Base-by-base conservation (phyloP, 1,284 basidiomycete species). In the Lignosus rhinocerotis region DNA sequence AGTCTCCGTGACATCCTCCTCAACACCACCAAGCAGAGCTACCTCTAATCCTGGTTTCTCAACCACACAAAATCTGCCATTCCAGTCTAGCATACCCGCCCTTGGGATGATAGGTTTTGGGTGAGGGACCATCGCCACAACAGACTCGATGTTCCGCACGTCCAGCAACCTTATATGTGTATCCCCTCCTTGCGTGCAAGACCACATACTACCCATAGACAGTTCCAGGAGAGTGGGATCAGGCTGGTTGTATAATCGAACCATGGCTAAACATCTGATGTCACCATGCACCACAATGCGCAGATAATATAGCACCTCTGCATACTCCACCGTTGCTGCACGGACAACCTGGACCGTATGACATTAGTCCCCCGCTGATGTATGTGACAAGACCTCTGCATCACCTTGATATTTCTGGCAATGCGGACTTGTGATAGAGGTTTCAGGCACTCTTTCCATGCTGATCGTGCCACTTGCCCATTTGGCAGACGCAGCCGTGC, bases 391-490 rank as follows among this genome's bases (percentile, higher is more conserved):
- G 11, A 9, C 7, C 6, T 19, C n/a, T 9, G 41, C n/a, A 14
- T 17, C 25, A 55, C 44, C 38, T 48, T 53, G n/a, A 55, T 46
- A 51, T 55, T 61, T 0, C 60, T 56, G 8, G 56, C 32, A 2
- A 41, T 46, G 33, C 56, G 56, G 1, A 50, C 6, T 16, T 33
- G 8, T 9, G n/a, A 14, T 47, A 41, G 10, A 10, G 30, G 7
- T 17, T 36, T 31, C 12, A n/a, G 25, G 41, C 31, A 30, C 30
- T 69, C 68, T 25, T 62, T 66, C 65, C 65, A 68, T 16, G 32
- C 14, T 5, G 61, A 59, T 2, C 64, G 60, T 19, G 60, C 63
- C 9, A 60, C 58, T 25, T 59, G 49, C 25, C 56, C 38, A 39
- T 47, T 62, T 1, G 53, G 50, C 3, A 62, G 41, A 12, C 45